These are phyloP conservation scores for Magnusiomyces fungicola DNA, from an alignment of 1,139 yeast genomes.

Conservation along the genomic window DNA sequence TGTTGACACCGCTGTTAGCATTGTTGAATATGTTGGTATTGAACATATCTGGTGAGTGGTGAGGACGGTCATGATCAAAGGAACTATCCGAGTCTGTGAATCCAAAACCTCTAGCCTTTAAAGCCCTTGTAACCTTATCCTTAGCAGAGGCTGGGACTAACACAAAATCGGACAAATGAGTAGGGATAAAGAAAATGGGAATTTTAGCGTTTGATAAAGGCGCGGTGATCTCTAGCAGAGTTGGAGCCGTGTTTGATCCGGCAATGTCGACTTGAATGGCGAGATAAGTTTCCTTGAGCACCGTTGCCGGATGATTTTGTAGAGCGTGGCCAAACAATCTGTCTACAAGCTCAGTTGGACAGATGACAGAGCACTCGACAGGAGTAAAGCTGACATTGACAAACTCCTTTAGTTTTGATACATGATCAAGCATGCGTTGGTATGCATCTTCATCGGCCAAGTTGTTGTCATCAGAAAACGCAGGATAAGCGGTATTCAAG, in stretches of 20 bases:
- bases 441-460: too few species aligned
- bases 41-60: too few species aligned
- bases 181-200: conserved; percentile 55
- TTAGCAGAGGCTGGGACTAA: conserved; percentile 45
- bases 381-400: conserved; percentile 54
- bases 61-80: too few species aligned
- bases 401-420: conserved; percentile 31
- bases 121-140: conserved; percentile 40
- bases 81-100: too few species aligned
- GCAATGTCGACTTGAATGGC: conserved; percentile 57
- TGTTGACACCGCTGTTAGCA: too few species aligned
- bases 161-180: conserved; percentile 63
- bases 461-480: too few species aligned
- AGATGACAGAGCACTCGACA: conserved; percentile 48
- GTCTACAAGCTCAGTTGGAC: conserved; percentile 37
- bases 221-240: conserved; percentile 51
- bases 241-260: conserved; percentile 48
- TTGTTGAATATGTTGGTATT: too few species aligned
- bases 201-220: conserved; percentile 55
- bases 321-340: conserved; percentile 38
- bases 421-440: conserved; percentile 3
- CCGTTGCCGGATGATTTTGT: conserved; percentile 22
- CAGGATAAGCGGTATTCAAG: too few species aligned
- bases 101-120: conserved; percentile 40
- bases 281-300: conserved; percentile 44